Evolutionary conservation across 2,329 filamentous ascomycete species (phyloP), one percentile per base, ranked within the genome.

Genomic region (Whalleya microplaca): DNA sequence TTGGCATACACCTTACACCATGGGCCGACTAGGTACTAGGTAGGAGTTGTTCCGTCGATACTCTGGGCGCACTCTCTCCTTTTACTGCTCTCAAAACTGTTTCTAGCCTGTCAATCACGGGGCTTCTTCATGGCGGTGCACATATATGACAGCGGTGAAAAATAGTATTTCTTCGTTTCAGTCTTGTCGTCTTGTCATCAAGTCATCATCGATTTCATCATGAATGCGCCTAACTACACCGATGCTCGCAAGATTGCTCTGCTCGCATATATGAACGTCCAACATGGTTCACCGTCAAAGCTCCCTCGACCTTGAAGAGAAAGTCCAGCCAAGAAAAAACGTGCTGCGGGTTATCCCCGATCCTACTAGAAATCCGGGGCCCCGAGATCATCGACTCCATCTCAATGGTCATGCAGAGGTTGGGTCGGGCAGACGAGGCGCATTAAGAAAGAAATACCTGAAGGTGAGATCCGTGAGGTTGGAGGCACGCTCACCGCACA

Each of bases 211-310:
- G 62, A 64, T 69, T 62, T 67, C 59, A 55, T 68, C 64, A 68
- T 58, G 67, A 65, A 65, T 67, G 65, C 69, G 67, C 69, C 68
- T 69, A 70, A 63, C 65, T 70, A 71, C 68, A 67, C 56, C 58
- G 45, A 70, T 65, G 60, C 62, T 66, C 59, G 59, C 66, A 65
- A 60, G 40, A 58, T 53, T 54, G 55, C 52, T 49, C 41, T 59
- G 18, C 58, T 55, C 51, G 49, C 62, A 57, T 54, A 61, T 47
- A 55, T 64, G 51, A 61, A 58, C 57, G 57, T 62, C 64, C 64
- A 62, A 53, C 56, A 61, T 56, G 55, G 46, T 55, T 63, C 55
- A 55, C 55, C 63, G 57, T 58, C 63, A 58, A 56, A 53, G 37
- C 56, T 54, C 52, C 44, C 55, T 47, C 20, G 56, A 59, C 46